These are phyloP conservation scores for Pseudonitzschia multiseries DNA, from an alignment of 108 stramenopile genomes.

Conservation along the genomic window DNA sequence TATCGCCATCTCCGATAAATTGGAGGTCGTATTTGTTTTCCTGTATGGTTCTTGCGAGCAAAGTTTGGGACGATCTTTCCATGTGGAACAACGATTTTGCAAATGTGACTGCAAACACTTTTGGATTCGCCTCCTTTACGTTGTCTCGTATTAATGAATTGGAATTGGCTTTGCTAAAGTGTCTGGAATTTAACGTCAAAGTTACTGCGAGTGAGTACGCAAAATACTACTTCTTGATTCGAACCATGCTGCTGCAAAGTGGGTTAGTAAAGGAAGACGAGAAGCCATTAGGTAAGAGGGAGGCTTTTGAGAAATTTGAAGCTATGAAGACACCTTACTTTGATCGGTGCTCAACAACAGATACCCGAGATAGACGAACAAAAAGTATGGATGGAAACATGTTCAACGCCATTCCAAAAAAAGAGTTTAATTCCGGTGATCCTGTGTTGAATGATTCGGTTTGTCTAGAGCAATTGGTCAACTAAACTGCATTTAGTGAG, in stretches of 20 bases:
- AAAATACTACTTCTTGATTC: conserved; percentile 95
- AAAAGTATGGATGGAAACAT: conserved; percentile 31
- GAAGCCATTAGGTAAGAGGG: conserved; percentile 23
- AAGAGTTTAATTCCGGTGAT: conserved; percentile 6
- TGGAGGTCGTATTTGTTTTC: conserved; percentile 91
- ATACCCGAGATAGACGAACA: conserved; percentile 18
- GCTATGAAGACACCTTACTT: conserved; percentile 12
- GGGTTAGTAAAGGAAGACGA: conserved; percentile 46
- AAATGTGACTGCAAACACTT: conserved; percentile 51
- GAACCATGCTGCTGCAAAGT: conserved; percentile 80
- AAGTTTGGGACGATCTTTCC: conserved; percentile 97
- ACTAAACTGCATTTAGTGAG: not conserved
- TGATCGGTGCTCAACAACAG: not conserved
- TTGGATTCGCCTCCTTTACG: conserved; percentile 56
- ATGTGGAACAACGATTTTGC: conserved; percentile 97
- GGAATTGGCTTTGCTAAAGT: conserved; percentile 75
- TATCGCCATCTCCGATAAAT: conserved; percentile 70
- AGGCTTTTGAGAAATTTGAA: conserved; percentile 18
- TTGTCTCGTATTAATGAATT: conserved; percentile 90
- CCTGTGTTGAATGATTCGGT: conserved; percentile 43
- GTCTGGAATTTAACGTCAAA: conserved; percentile 84
- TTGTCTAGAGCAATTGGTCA: conserved; percentile 45
- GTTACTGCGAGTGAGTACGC: conserved; percentile 88
- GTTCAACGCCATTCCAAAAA: not conserved
- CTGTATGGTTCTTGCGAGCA: conserved; percentile 90